Evolutionary conservation across 2,329 filamentous ascomycete species (phyloP).

Genomic region (Pseudogymnoascus sp.): DNA sequence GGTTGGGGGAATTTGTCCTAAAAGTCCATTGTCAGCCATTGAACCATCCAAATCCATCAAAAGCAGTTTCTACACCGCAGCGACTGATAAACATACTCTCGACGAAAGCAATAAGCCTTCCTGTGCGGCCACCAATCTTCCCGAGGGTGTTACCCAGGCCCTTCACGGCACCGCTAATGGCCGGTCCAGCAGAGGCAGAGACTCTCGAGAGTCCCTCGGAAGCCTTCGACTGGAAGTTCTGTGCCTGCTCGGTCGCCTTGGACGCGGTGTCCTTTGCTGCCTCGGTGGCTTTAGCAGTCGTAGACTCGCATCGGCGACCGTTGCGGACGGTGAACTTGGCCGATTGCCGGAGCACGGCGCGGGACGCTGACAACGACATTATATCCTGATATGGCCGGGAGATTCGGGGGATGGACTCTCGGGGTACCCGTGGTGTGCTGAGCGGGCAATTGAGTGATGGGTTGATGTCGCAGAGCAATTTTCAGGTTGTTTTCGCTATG

Average conservation of each 20-base stretch:
- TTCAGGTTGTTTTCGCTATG: constrained; percentile 8
- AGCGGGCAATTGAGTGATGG: constrained; percentile 22
- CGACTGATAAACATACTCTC: constrained; percentile 60
- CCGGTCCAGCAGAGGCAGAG: constrained; percentile 69
- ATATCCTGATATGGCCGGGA: constrained; percentile 16
- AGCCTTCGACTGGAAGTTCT: constrained; percentile 54
- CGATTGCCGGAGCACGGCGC: constrained; percentile 25
- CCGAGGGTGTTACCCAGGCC: constrained; percentile 57
- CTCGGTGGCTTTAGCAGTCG: constrained; percentile 39
- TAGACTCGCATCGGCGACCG: constrained; percentile 52
- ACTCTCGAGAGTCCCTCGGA: constrained; percentile 77
- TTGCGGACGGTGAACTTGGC: constrained; percentile 19
- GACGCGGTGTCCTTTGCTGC: constrained; percentile 35
- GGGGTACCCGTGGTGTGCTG: constrained; percentile 15
- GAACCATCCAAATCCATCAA: constrained; percentile 11
- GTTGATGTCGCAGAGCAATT: constrained; percentile 13
- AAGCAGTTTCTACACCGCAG: constrained; percentile 11
- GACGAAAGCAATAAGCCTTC: constrained; percentile 66
- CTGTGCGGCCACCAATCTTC: constrained; percentile 76
- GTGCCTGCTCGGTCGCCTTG: constrained; percentile 35
- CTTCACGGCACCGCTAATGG: constrained; percentile 63
- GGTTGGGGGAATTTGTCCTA: constrained; percentile 76
- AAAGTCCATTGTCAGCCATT: constrained; percentile 9
- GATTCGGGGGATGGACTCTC: constrained; percentile 15
- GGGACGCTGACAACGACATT: constrained; percentile 26